These are phyloP conservation scores for Whalleya microplaca DNA, from an alignment of 2,329 filamentous ascomycete species.

Conservation along the genomic window DNA sequence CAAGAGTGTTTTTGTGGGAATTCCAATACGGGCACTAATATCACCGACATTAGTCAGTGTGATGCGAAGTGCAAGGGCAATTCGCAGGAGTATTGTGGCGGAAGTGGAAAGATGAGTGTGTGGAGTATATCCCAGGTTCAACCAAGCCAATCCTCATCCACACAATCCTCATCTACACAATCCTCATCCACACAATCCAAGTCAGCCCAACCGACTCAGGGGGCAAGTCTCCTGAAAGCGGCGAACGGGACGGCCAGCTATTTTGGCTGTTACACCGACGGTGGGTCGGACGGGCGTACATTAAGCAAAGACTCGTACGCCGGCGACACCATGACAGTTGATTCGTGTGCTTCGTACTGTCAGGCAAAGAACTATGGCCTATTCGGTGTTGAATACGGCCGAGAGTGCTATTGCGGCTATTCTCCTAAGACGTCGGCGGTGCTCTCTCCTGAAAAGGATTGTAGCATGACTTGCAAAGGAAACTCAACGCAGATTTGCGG, in stretches of 20 bases:
- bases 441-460: conserved; percentile 9
- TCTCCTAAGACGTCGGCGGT: conserved; percentile 1
- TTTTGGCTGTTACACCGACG: conserved; percentile 26
- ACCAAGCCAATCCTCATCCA: not conserved
- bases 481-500: conserved; percentile 21
- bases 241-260: conserved; percentile 11
- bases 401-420: conserved; percentile 21
- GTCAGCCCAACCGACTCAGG: not conserved
- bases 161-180: not conserved
- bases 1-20: conserved; percentile 25
- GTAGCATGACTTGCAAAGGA: conserved; percentile 23
- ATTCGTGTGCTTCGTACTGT: conserved; percentile 21
- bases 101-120: conserved; percentile 19
- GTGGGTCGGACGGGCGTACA: conserved; percentile 10
- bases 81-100: conserved; percentile 15
- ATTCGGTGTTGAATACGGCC: conserved; percentile 15
- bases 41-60: conserved; percentile 10
- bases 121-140: conserved; percentile 9
- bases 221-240: not conserved
- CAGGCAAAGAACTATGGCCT: conserved; percentile 19
- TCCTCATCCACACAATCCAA: no score
- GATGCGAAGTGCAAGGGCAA: conserved; percentile 24
- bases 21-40: conserved; percentile 4
- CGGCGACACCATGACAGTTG: conserved; percentile 16
- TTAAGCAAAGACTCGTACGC: conserved; percentile 9